These are phyloP conservation scores for Brassica carinata DNA, from an alignment of 345 rosid genomes.

Conservation along the genomic window DNA sequence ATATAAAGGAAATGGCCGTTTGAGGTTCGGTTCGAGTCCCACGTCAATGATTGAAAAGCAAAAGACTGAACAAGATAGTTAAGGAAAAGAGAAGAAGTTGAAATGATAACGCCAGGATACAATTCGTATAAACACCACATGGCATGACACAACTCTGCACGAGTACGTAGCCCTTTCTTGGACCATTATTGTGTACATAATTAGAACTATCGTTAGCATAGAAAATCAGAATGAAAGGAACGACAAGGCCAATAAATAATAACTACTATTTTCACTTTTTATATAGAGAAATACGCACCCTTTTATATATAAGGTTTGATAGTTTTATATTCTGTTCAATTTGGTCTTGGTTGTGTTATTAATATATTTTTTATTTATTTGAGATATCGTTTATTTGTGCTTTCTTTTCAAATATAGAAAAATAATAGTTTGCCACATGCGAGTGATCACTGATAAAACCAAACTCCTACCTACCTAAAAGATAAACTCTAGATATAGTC, in stretches of 20 bases:
- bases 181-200: constrained; percentile 6
- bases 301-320: constrained; percentile 1
- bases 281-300: neutral
- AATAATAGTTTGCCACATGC: neutral
- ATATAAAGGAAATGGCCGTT: neutral
- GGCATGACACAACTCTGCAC: constrained; percentile 25
- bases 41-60: constrained; percentile 32
- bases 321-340: neutral
- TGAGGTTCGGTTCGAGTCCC: constrained; percentile 21
- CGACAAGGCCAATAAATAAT: neutral
- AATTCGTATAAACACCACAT: constrained; percentile 26
- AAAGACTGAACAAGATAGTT: neutral
- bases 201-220: constrained; percentile 1
- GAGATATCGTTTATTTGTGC: neutral
- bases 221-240: constrained; percentile 10
- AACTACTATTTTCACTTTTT: neutral
- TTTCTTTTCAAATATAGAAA: neutral
- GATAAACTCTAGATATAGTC: constrained; percentile 7
- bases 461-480: constrained; percentile 10
- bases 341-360: neutral
- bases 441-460: constrained; percentile 2
- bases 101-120: constrained; percentile 5
- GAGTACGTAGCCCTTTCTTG: constrained; percentile 16
- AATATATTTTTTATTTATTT: neutral
- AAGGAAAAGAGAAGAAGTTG: neutral